Evolutionary conservation across 2,329 filamentous ascomycete genomes (phyloP).

Genomic region (Trichoderma afroharzianum): DNA sequence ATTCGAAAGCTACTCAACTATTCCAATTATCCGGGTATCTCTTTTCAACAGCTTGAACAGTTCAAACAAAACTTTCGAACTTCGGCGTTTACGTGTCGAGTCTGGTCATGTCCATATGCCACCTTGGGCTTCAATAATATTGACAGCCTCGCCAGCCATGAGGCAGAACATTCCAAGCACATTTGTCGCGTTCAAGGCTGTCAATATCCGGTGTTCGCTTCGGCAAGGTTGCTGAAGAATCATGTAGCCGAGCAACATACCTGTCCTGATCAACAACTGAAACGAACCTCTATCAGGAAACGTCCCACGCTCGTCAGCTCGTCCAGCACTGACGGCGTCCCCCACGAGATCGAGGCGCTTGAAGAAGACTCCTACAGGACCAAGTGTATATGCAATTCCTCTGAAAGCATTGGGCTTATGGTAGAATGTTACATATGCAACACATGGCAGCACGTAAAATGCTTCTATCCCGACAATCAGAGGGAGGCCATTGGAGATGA

Average conservation of each 20-base stretch:
- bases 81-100: conserved; percentile 18
- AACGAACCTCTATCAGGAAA: background rate
- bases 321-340: too few species aligned
- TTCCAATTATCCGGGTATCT: background rate
- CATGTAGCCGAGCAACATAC: background rate
- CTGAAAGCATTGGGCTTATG: too few species aligned
- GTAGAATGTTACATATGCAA: too few species aligned
- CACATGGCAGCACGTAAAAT: too few species aligned
- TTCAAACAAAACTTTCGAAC: conserved; percentile 16
- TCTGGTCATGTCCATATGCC: conserved; percentile 20
- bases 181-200: background rate
- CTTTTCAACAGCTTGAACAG: background rate
- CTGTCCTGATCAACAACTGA: background rate
- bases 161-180: background rate
- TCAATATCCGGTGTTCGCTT: background rate
- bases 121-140: conserved; percentile 20
- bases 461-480: too few species aligned
- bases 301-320: background rate
- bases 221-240: background rate
- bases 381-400: too few species aligned
- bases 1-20: background rate
- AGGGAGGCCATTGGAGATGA: too few species aligned
- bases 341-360: too few species aligned
- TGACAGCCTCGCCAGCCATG: background rate
- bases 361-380: too few species aligned